These are phyloP conservation scores for Skeletonema menzelii DNA, from an alignment of 108 stramenopile genomes.

Conservation along the genomic window DNA sequence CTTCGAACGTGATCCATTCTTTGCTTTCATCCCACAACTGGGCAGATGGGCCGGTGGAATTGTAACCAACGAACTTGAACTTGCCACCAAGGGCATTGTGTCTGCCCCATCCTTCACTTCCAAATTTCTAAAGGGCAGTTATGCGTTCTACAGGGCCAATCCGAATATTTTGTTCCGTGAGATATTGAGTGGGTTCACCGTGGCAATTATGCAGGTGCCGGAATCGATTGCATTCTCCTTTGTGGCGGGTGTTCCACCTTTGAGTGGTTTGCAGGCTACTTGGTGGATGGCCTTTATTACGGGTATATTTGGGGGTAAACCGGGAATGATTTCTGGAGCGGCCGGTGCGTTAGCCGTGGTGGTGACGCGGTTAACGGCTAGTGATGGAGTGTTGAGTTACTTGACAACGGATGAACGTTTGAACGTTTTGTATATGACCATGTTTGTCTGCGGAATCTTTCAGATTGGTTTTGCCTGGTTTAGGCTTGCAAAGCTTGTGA, in stretches of 20 bases:
- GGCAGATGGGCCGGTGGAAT: conserved; percentile 20
- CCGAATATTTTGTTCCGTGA: conserved; percentile 38
- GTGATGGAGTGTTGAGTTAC: conserved; percentile 50
- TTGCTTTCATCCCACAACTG: conserved; percentile 51
- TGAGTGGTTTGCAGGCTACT: conserved; percentile 58
- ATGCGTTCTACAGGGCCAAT: conserved; percentile 33
- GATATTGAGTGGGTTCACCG: conserved; percentile 56
- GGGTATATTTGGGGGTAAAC: conserved; percentile 57
- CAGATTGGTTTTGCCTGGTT: conserved; percentile 55
- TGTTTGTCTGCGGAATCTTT: conserved; percentile 53
- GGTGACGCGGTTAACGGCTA: conserved; percentile 45
- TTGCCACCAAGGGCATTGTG: conserved; percentile 9
- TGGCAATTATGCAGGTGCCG: conserved; percentile 68
- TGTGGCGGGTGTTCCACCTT: conserved; percentile 61
- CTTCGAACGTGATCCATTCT: conserved; percentile 47
- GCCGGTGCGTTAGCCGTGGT: conserved; percentile 73
- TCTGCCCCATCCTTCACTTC: conserved; percentile 20
- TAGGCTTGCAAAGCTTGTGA: conserved; percentile 51
- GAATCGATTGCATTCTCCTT: conserved; percentile 65
- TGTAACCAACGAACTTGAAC: conserved; percentile 14
- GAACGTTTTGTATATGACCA: conserved; percentile 55
- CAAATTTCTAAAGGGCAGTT: conserved; percentile 25
- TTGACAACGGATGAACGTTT: conserved; percentile 41
- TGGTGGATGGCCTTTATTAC: conserved; percentile 61
- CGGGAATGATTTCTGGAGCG: conserved; percentile 65